Base-by-base conservation (phyloP, 2,329 filamentous ascomycete species). In the Penicillium sclerotiorum region DNA sequence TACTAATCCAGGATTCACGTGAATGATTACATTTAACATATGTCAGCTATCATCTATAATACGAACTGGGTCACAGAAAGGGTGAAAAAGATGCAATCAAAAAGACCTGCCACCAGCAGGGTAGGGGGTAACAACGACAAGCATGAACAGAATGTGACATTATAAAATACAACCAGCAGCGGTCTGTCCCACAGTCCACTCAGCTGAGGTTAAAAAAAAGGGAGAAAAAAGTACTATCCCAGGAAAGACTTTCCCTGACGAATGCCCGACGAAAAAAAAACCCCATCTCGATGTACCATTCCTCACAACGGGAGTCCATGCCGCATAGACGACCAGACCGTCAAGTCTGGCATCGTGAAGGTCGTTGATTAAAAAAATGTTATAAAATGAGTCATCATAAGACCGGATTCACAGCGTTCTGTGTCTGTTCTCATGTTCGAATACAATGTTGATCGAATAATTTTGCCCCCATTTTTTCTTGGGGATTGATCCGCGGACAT, bases 311-410 rank as follows among this genome's bases (percentile, higher is more conserved):
- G 37, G 48, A 51, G 56, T 45, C 51, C 53, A 54, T 60, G 52
- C 47, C 52, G 45, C 57, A 53, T 60, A 53, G 46, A 53, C 45
- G 43, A 50, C 49, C 51, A 57, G 51, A 52, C 49, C 20, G 39
- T 45, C 47, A 36, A 47, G 48, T 42, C 58, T 56, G 52, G 57
- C 55, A 51, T 61, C 58, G 55, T 61, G 57, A 61, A 51, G 56
- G 54, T 62, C 59, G 56, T 62, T 62, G 53, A 62, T 62, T 62
- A 62, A 62, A 56, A n/a, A 38, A 57, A 50, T 50, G 37, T 46
- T 62, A 62, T 58, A 61, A 49, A 50, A 42, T 46, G 53, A 49
- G 53, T 56, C 58, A 59, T 50, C 56, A 43, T 41, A 47, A 42
- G 52, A 53, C 49, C 59, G 49, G 38, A 42, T 25, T 47, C 28